A percentile compares a stretch with the other conserved stretches of the same genome.
Conservation (phyloP, 2,329 filamentous ascomycete species). For the Cercospora janseana region DNA sequence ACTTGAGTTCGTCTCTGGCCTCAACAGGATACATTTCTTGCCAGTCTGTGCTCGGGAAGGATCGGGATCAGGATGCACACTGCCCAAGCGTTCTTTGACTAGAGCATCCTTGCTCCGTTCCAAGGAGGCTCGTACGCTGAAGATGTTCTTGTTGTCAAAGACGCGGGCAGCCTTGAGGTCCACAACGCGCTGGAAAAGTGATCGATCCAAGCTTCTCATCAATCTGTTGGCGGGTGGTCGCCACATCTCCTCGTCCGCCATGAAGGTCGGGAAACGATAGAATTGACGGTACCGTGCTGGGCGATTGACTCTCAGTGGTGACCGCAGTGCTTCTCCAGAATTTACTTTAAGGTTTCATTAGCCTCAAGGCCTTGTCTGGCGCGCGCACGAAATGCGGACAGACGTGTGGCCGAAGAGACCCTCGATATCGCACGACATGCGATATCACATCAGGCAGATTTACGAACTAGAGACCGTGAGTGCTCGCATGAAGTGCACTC, state of each 20-base stretch:
- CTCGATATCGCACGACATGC: too few relatives aligned
- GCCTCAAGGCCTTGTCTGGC: too few relatives aligned
- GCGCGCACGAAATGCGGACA: too few relatives aligned
- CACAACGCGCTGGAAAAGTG: conserved; percentile 75
- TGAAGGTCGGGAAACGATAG: conserved; percentile 8
- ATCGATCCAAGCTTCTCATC: conserved; percentile 76
- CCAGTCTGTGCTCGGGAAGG: conserved; percentile 49
- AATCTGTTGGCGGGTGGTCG: conserved; percentile 77
- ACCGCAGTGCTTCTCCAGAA: neutral
- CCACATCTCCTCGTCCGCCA: conserved; percentile 56
- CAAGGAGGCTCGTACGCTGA: conserved; percentile 66
- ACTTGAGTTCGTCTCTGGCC: conserved; percentile 41
- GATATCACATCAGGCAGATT: too few relatives aligned
- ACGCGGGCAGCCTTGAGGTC: conserved; percentile 76
- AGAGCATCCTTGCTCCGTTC: conserved; percentile 66
- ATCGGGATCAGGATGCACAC: conserved; percentile 63
- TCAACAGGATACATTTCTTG: conserved; percentile 48
- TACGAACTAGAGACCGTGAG: too few relatives aligned
- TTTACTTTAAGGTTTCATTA: conserved; percentile 1
- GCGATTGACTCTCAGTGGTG: neutral
- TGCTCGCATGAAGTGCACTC: too few relatives aligned
- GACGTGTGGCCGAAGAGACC: too few relatives aligned
- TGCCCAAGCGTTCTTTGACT: conserved; percentile 59
- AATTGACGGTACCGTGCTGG: neutral
- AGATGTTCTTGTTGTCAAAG: conserved; percentile 71